Base-by-base conservation (phyloP, 331 rosid species). In the Phaseolus coccineus region DNA sequence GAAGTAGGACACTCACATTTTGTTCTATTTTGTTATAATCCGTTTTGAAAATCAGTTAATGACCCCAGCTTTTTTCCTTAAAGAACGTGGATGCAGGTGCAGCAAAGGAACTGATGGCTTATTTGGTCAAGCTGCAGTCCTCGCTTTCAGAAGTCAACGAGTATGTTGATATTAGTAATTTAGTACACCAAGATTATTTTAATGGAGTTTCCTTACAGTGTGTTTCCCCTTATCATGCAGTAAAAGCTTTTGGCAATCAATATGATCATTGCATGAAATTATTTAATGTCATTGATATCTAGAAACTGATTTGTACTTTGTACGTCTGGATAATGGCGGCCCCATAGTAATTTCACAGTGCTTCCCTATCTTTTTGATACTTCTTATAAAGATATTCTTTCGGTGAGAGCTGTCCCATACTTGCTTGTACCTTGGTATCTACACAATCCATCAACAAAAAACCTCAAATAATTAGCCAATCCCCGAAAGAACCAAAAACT, bases 1-100 rank as follows among this genome's bases (percentile, higher is more conserved):
- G 99, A 93, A 91, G 99, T 96, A 75, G 44, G 80, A 35, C 78
- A 67, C 61, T 52, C 39, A 56, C 81, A 75, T 71, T 52, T 8
- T 73, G 13, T 46, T 51, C 24, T 65, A 69, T 74, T 69, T 53
- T 47, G 71, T 52, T 55, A 12, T 70, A 58, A 68, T 44, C 56
- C n/a, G 31, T 76, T 30, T 61, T 72, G 66, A 42, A 50, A n/a
- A 65, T 69, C 86, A n/a, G 71, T 73, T 85, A 77, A 73, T 84
- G 62, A 30, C 70, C 70, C 71, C 25, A 31, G 44, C 33, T 83
- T 72, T 51, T 55, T 77, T 71, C 62, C 73, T 76, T 79, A 69
- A 85, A 96, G 99, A 96, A 96, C 85, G 98, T 96, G 70, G 99
- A 93, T 70, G 96, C 96, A n/a, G 96, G 91, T 82, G 89, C 91